A percentile compares a stretch with the other conserved stretches of the same genome.
Evolutionary conservation across 2,329 filamentous ascomycete species (phyloP).

Genomic region (Epichloe scottii): DNA sequence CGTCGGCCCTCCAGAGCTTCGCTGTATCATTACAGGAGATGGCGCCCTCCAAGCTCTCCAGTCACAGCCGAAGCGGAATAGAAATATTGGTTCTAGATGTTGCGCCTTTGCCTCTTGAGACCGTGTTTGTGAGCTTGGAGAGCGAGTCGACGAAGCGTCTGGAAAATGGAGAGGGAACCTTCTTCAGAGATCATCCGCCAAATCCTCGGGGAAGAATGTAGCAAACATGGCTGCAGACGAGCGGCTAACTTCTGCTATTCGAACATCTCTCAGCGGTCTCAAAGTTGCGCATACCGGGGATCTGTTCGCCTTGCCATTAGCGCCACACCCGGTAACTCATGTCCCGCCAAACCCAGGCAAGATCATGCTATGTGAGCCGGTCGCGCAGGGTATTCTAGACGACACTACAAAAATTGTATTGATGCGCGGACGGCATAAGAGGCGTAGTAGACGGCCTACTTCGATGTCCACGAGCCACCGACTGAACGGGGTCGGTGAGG

Average conservation of each 20-base stretch:
- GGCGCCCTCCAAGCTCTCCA: conserved; percentile 62
- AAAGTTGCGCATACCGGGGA: conserved; percentile 77
- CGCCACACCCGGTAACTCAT: conserved; percentile 78
- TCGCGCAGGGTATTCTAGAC: conserved; percentile 72
- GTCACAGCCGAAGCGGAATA: conserved; percentile 62
- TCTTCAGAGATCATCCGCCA: conserved; percentile 52
- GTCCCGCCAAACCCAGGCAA: conserved; percentile 72
- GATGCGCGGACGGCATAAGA: conserved; percentile 47
- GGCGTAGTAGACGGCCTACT: conserved; percentile 34
- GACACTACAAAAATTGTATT: conserved; percentile 75
- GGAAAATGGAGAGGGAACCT: conserved; percentile 72
- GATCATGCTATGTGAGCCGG: conserved; percentile 87
- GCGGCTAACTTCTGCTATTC: conserved; percentile 52
- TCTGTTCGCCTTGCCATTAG: conserved; percentile 61
- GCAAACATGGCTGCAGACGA: conserved; percentile 35
- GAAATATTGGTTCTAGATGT: conserved; percentile 78
- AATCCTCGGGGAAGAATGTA: conserved; percentile 24
- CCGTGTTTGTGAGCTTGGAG: conserved; percentile 77
- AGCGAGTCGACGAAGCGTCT: conserved; percentile 66
- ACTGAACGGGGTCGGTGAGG: conserved; percentile 46
- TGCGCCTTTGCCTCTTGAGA: conserved; percentile 66
- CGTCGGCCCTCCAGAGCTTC: conserved; percentile 65
- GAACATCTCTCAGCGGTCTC: conserved; percentile 60
- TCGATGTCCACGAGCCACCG: conserved; percentile 28
- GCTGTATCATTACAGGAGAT: conserved; percentile 59